phyloP scores from a whole-genome alignment of 2,329 filamentous ascomycete genomes.

The Davidsoniella neocaledoniae region DNA sequence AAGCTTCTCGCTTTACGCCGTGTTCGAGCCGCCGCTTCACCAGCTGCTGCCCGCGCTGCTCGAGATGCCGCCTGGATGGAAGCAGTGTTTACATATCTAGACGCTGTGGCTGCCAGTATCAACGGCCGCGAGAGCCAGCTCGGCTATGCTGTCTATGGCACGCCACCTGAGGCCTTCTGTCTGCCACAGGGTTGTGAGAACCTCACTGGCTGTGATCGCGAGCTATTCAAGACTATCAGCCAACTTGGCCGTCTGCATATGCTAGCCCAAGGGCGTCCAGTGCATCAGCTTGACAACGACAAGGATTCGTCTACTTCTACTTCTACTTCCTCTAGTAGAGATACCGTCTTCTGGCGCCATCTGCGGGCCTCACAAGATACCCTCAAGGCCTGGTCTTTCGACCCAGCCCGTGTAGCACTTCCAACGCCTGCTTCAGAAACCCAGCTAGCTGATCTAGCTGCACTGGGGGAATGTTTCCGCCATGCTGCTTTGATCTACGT shows the following conservation, averaged over 20 bases:
- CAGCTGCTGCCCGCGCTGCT: constrained; percentile 31
- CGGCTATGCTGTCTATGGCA: constrained; percentile 14
- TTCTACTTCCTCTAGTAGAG: no score
- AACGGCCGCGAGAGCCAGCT: constrained; percentile 84
- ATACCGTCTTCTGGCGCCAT: constrained; percentile 53
- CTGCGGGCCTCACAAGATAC: constrained; percentile 66
- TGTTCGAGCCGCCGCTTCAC: constrained; percentile 25
- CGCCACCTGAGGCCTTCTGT: constrained; percentile 33
- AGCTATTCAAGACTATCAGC: constrained; percentile 72
- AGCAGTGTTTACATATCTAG: constrained; percentile 84
- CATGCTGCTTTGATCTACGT: constrained; percentile 80
- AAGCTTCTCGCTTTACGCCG: constrained; percentile 70
- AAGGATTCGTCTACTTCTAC: neutral
- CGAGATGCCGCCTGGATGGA: constrained; percentile 79
- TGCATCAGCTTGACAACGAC: constrained; percentile 19
- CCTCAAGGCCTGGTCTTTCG: constrained; percentile 69
- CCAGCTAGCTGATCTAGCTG: constrained; percentile 57
- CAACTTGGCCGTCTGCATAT: constrained; percentile 73
- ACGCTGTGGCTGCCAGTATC: constrained; percentile 79
- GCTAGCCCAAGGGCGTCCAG: constrained; percentile 52
- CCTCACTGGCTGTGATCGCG: constrained; percentile 70
- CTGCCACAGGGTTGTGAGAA: constrained; percentile 57
- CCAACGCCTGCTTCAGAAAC: constrained; percentile 34
- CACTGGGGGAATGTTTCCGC: constrained; percentile 80
- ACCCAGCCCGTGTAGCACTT: constrained; percentile 35